phyloP scores from a whole-genome alignment of 495 filamentous ascomycete genomes.

The Aspergillus haitiensis region DNA sequence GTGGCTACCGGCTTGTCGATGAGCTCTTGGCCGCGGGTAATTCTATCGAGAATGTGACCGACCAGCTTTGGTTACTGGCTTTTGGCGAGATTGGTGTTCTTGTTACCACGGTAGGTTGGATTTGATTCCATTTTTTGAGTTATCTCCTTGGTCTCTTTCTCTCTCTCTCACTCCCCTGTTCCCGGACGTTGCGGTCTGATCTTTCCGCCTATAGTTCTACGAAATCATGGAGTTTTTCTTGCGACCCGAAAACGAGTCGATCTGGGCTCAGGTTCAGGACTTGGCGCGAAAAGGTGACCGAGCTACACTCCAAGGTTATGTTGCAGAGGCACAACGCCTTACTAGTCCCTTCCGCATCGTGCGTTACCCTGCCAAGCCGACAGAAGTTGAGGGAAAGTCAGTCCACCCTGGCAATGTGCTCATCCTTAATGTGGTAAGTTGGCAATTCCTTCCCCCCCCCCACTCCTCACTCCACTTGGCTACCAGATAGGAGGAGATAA shows the following conservation, averaged over 20 bases:
- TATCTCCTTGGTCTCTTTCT: too few relatives aligned
- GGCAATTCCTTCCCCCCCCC: neutral
- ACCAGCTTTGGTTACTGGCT: neutral
- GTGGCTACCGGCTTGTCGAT: neutral
- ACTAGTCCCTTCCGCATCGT: neutral
- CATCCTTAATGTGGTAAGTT: slow-evolving; percentile 1
- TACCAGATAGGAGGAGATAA: too few relatives aligned
- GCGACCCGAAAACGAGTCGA: too few relatives aligned
- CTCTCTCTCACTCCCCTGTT: too few relatives aligned
- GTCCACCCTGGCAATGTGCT: neutral
- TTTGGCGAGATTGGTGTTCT: neutral
- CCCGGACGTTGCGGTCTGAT: too few relatives aligned
- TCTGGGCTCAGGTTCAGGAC: too few relatives aligned
- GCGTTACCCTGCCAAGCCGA: neutral
- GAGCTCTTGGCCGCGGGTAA: neutral
- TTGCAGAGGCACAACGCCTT: neutral
- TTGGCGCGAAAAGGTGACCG: too few relatives aligned
- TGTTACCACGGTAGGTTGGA: neutral
- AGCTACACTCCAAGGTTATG: neutral
- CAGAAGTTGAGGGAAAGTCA: neutral
- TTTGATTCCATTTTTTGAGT: too few relatives aligned
- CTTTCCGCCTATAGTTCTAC: too few relatives aligned
- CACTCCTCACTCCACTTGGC: too few relatives aligned
- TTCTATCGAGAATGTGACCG: neutral
- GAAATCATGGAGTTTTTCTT: too few relatives aligned